Percentiles rank a stretch among this genome's conserved stretches.
These are phyloP conservation scores for Wickerhamomyces alni DNA, from an alignment of 805 yeast species.

Conservation along the genomic window DNA sequence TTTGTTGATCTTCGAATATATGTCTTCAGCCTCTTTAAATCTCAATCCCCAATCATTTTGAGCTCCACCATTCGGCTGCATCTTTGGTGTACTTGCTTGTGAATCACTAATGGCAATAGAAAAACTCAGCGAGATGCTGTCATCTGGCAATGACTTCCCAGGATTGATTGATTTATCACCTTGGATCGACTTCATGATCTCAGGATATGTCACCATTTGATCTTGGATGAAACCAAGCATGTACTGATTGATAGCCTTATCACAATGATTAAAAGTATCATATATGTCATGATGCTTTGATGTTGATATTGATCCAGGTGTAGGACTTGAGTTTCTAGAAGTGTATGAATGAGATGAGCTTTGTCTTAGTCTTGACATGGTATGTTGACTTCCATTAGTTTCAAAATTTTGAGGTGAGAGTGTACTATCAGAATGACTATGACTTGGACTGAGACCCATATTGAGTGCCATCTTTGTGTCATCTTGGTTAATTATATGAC, in stretches of 20 bases:
- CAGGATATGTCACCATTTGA: conserved; percentile 48
- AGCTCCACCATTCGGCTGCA: neutral
- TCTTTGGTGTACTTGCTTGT: conserved; percentile 1
- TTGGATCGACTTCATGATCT: conserved; percentile 34
- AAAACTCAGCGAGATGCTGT: conserved; percentile 17
- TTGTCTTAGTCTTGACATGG: conserved; percentile 4
- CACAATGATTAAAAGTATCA: conserved; percentile 39
- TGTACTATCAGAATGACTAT: conserved; percentile 8
- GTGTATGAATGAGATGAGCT: conserved; percentile 2
- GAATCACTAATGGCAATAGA: conserved; percentile 23
- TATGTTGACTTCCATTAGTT: neutral
- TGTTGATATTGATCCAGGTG: conserved; percentile 12
- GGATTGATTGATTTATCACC: conserved; percentile 9
- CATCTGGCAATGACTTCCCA: no score
- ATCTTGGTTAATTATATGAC: conserved; percentile 50
- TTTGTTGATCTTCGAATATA: conserved; percentile 63
- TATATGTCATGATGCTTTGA: conserved; percentile 18
- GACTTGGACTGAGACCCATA: conserved; percentile 2
- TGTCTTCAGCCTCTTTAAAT: conserved; percentile 66
- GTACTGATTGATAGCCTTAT: conserved; percentile 59
- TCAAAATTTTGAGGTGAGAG: conserved; percentile 9
- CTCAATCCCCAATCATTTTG: conserved; percentile 31
- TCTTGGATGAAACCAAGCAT: conserved; percentile 47
- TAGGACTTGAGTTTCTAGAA: conserved; percentile 14
- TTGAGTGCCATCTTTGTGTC: conserved; percentile 4